Percentiles rank a stretch among this genome's conserved stretches.
Evolutionary conservation across 805 yeast genomes (phyloP).

Genomic region (Priceomyces castillae): DNA sequence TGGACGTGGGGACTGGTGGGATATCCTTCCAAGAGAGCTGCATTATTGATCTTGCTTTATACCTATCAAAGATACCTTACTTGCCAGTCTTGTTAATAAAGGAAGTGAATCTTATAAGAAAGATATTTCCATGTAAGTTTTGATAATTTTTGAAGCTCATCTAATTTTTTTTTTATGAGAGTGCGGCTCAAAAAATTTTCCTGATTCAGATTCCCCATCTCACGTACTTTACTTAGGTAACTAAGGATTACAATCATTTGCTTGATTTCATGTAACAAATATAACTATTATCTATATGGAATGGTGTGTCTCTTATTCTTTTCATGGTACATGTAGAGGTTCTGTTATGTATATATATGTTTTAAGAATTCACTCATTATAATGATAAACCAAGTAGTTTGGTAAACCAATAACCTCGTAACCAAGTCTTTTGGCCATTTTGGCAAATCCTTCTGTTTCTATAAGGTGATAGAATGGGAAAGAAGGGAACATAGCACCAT

Average conservation of each 20-base stretch:
- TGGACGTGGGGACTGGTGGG: conserved; percentile 88
- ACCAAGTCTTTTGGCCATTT: conserved; percentile 93
- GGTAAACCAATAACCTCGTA: conserved; percentile 92
- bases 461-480: conserved; percentile 96
- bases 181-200: conserved; percentile 8
- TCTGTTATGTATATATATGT: neutral
- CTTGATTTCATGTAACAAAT: no score
- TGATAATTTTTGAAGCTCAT: conserved; percentile 3
- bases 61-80: neutral
- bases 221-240: neutral
- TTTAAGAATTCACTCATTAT: conserved; percentile 57
- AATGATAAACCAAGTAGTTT: conserved; percentile 88
- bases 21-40: conserved; percentile 98
- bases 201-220: conserved; percentile 4
- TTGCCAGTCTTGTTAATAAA: neutral
- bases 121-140: neutral
- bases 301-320: neutral
- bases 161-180: conserved; percentile 7
- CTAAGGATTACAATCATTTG: neutral
- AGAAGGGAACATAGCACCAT: conserved; percentile 99
- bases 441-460: conserved; percentile 98
- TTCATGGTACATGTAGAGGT: neutral
- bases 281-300: neutral
- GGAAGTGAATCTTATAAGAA: conserved; percentile 2
- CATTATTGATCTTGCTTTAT: conserved; percentile 45